Evolutionary conservation across 768 basidiomycete species (phyloP).

Genomic region (Sutorius australiensis): DNA sequence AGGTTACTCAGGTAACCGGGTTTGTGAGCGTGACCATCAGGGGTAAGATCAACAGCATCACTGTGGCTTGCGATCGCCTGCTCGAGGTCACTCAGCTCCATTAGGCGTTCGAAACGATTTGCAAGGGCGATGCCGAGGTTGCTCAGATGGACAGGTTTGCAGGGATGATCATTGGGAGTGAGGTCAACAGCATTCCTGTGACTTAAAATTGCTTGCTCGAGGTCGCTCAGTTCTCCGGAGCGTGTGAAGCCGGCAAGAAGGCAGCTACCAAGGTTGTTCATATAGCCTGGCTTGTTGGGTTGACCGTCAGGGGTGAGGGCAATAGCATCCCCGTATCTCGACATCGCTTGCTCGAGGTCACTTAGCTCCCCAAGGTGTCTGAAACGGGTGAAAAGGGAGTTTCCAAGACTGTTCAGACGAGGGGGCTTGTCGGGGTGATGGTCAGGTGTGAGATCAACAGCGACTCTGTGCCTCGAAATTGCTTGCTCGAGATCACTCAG

Average conservation of each 20-base stretch:
- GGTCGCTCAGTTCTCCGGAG: not conserved
- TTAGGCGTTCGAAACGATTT: not conserved
- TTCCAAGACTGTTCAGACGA: not conserved
- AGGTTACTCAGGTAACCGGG: too few species aligned
- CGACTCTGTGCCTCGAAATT: not conserved
- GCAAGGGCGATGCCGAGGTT: not conserved
- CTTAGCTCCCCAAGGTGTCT: not conserved
- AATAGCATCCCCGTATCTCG: not conserved
- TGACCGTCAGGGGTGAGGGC: not conserved
- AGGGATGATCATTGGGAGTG: not conserved
- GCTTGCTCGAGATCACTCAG: not conserved
- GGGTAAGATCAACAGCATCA: too few species aligned
- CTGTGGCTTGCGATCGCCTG: too few species aligned
- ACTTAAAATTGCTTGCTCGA: not conserved
- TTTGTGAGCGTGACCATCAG: too few species aligned
- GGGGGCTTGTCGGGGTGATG: not conserved
- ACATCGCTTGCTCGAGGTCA: not conserved
- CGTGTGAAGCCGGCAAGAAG: not conserved
- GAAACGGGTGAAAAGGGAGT: not conserved
- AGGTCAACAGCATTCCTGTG: not conserved
- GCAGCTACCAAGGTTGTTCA: not conserved
- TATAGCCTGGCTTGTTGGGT: too few species aligned
- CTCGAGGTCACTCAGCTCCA: not conserved
- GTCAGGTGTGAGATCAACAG: not conserved
- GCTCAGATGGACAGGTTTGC: not conserved